phyloP scores from a whole-genome alignment of 305 asterid species.

The Solanum hybrid region DNA sequence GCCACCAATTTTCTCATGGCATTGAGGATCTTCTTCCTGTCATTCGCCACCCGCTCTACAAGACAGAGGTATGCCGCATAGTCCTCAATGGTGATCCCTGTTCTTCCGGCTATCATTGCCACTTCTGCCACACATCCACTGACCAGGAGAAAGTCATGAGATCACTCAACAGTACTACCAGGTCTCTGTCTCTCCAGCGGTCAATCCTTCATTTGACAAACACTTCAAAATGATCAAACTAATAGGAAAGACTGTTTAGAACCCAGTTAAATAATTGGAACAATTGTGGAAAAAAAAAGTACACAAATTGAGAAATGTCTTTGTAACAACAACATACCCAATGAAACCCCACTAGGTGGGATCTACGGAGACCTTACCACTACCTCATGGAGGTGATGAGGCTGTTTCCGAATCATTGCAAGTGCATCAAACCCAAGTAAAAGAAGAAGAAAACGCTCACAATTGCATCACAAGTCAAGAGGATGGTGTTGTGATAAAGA shows the following conservation, averaged over 20 bases:
- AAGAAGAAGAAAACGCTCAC: not conserved
- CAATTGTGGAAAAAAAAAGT: not conserved
- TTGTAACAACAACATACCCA: not conserved
- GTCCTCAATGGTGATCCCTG: constrained; percentile 50
- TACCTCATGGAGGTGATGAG: not conserved
- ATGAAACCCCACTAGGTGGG: not conserved
- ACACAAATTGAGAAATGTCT: not conserved
- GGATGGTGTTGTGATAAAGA: not conserved
- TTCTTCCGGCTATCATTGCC: constrained; percentile 80
- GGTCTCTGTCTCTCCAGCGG: constrained; percentile 6
- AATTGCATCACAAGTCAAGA: not conserved
- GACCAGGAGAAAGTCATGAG: constrained; percentile 48
- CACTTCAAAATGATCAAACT: not conserved
- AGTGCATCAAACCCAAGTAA: not conserved
- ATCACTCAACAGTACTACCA: constrained; percentile 25
- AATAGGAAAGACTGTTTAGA: not conserved
- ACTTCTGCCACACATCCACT: constrained; percentile 62
- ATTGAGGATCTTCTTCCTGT: constrained; percentile 65
- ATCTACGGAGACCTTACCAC: not conserved
- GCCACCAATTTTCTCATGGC: constrained; percentile 69
- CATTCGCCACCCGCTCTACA: constrained; percentile 74
- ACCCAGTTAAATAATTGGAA: not conserved
- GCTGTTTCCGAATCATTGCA: not conserved
- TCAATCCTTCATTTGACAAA: constrained; percentile 7
- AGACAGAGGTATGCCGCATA: constrained; percentile 78